A percentile compares a stretch with the other conserved stretches of the same genome.
These are phyloP conservation scores for Fonsecaea monophora DNA, from an alignment of 2,329 filamentous ascomycete genomes.

Conservation along the genomic window DNA sequence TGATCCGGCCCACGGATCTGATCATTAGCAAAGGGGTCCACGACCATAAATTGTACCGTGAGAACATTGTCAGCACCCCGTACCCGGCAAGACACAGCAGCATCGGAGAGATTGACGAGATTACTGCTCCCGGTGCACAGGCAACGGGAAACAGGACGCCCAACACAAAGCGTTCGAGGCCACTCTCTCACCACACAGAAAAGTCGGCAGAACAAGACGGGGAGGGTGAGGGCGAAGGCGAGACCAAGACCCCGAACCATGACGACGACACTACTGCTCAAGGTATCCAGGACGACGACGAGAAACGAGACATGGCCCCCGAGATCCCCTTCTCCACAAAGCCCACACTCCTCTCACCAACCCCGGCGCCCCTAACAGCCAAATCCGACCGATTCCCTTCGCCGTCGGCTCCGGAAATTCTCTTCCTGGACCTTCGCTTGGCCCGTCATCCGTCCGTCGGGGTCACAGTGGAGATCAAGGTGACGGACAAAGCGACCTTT, in stretches of 20 bases:
- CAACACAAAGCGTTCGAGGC: slow-evolving; percentile 18
- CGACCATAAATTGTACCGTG: slow-evolving; percentile 35
- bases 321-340: slow-evolving; percentile 28
- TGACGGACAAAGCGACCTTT: slow-evolving; percentile 35
- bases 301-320: slow-evolving; percentile 17
- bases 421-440: slow-evolving; percentile 38
- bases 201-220: slow-evolving; percentile 16
- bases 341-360: slow-evolving; percentile 5
- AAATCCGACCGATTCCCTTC: slow-evolving; percentile 38
- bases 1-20: slow-evolving; percentile 39
- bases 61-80: slow-evolving; percentile 39
- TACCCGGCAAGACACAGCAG: slow-evolving; percentile 38
- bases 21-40: slow-evolving; percentile 31
- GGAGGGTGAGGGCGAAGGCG: neutral
- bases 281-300: slow-evolving; percentile 5
- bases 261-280: neutral
- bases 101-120: slow-evolving; percentile 29
- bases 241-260: neutral
- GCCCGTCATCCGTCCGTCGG: slow-evolving; percentile 30
- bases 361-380: slow-evolving; percentile 9
- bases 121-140: neutral
- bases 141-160: slow-evolving; percentile 3
- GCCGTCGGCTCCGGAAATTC: slow-evolving; percentile 34
- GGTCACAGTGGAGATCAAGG: slow-evolving; percentile 33
- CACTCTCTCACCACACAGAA: slow-evolving; percentile 21